Percentiles rank a stretch among this genome's conserved stretches.
These are phyloP conservation scores for Schoenoplectus triqueter DNA, from an alignment of 202 grass and related monocot species.

Conservation along the genomic window DNA sequence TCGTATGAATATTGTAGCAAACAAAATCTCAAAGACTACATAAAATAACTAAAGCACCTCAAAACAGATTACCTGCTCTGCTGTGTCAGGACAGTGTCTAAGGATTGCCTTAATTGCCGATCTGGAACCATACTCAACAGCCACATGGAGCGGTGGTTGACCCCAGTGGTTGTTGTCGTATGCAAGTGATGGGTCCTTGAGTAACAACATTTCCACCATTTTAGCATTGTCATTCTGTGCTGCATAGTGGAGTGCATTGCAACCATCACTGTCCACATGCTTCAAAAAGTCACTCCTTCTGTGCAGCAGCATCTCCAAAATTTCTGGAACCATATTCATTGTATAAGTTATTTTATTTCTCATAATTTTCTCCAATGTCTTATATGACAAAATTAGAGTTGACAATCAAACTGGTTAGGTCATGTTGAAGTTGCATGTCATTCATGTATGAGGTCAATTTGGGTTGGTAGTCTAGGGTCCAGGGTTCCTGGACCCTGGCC, in stretches of 20 bases:
- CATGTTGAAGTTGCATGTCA: not conserved
- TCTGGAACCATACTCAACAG: constrained; percentile 45
- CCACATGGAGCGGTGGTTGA: constrained; percentile 50
- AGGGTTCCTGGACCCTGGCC: no score
- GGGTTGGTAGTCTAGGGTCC: not conserved
- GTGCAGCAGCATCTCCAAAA: constrained; percentile 47
- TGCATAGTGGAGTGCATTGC: constrained; percentile 57
- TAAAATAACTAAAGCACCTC: not conserved
- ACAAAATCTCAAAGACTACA: not conserved
- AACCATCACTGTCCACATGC: constrained; percentile 2
- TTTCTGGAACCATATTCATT: constrained; percentile 35
- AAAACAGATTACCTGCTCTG: constrained; percentile 46
- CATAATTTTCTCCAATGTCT: not conserved
- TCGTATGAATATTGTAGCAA: not conserved
- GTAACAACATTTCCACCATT: constrained; percentile 46
- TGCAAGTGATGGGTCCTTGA: constrained; percentile 30
- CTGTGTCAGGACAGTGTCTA: constrained; percentile 47
- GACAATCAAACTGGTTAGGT: not conserved
- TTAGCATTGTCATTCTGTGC: constrained; percentile 43
- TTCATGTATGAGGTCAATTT: not conserved
- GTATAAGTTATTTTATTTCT: not conserved
- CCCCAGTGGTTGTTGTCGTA: constrained; percentile 35
- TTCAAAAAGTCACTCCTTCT: constrained; percentile 8
- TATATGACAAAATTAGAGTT: not conserved
- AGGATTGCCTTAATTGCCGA: constrained; percentile 48